phyloP scores from a whole-genome alignment of 371 early-diverging fungal genomes.

The Phascolomyces articulosus region DNA sequence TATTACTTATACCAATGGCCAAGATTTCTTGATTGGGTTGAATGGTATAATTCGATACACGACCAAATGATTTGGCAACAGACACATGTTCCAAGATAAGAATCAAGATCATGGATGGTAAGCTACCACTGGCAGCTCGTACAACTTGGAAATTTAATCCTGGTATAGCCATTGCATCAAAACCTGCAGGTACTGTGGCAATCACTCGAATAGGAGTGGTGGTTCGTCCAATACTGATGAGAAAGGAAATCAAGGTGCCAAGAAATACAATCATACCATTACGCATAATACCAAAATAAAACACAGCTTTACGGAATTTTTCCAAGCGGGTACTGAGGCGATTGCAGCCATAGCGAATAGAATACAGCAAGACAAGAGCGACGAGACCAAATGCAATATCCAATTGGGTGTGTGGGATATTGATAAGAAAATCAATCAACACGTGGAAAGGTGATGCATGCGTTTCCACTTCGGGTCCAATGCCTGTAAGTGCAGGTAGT shows the following conservation, averaged over 20 bases:
- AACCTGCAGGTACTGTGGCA: conserved; percentile 69
- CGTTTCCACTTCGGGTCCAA: conserved; percentile 54
- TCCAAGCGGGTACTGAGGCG: conserved; percentile 25
- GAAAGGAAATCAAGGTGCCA: conserved; percentile 42
- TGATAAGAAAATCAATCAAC: conserved; percentile 45
- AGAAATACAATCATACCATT: conserved; percentile 48
- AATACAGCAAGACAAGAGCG: conserved; percentile 44
- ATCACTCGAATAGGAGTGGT: conserved; percentile 53
- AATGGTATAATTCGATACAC: conserved; percentile 53
- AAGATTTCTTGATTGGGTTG: conserved; percentile 82
- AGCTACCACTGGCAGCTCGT: conserved; percentile 37
- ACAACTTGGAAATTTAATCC: conserved; percentile 38
- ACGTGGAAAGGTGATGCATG: conserved; percentile 57
- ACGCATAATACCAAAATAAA: conserved; percentile 52
- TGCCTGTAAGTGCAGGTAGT: conserved; percentile 71
- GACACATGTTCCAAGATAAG: conserved; percentile 84
- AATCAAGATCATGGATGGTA: conserved; percentile 70
- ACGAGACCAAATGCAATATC: conserved; percentile 56
- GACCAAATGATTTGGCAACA: conserved; percentile 80
- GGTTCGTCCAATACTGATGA: conserved; percentile 24
- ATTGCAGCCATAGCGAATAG: conserved; percentile 26
- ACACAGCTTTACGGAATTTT: conserved; percentile 27
- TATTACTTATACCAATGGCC: conserved; percentile 82
- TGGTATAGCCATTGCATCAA: conserved; percentile 61
- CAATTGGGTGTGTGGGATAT: conserved; percentile 36